Evolutionary conservation across 2,329 filamentous ascomycete genomes (phyloP).

Genomic region (Aspergillus tanneri): DNA sequence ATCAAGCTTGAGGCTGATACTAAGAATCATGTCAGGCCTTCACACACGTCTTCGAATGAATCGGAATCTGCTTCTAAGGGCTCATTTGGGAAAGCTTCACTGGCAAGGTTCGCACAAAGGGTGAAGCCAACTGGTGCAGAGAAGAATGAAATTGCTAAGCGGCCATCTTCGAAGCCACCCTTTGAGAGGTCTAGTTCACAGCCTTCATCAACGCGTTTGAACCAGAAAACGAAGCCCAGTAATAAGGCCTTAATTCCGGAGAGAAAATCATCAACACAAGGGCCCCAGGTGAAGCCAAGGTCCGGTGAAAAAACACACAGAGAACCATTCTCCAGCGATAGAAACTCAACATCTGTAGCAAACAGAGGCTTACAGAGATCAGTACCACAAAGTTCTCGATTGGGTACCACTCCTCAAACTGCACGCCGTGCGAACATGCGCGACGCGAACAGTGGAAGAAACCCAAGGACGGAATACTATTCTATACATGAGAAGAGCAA

Average conservation of each 20-base stretch:
- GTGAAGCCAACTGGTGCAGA: slow-evolving; percentile 29
- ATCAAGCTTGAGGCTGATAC: not conserved
- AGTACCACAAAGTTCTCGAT: slow-evolving; percentile 25
- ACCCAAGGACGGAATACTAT: slow-evolving; percentile 32
- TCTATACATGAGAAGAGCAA: slow-evolving; percentile 39
- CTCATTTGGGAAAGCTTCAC: slow-evolving; percentile 26
- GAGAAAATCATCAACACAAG: slow-evolving; percentile 18
- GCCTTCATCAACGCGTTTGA: not conserved
- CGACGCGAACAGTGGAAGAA: slow-evolving; percentile 17
- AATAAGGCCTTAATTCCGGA: slow-evolving; percentile 20
- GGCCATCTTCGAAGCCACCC: slow-evolving; percentile 19
- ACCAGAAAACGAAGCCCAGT: slow-evolving; percentile 20
- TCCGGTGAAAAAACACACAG: slow-evolving; percentile 16
- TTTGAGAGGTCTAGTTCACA: slow-evolving; percentile 13
- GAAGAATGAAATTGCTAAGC: slow-evolving; percentile 26
- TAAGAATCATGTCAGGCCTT: slow-evolving; percentile 8
- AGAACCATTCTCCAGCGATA: slow-evolving; percentile 1
- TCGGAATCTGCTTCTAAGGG: slow-evolving; percentile 23
- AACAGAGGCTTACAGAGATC: slow-evolving; percentile 32
- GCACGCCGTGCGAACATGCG: slow-evolving; percentile 15
- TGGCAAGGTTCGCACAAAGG: slow-evolving; percentile 37
- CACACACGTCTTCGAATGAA: slow-evolving; percentile 19
- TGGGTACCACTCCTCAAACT: slow-evolving; percentile 24
- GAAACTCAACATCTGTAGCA: slow-evolving; percentile 19
- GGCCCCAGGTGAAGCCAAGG: slow-evolving; percentile 5